These are phyloP conservation scores for Actinomortierella ambigua DNA, from an alignment of 371 early-diverging fungal genomes.

Conservation along the genomic window DNA sequence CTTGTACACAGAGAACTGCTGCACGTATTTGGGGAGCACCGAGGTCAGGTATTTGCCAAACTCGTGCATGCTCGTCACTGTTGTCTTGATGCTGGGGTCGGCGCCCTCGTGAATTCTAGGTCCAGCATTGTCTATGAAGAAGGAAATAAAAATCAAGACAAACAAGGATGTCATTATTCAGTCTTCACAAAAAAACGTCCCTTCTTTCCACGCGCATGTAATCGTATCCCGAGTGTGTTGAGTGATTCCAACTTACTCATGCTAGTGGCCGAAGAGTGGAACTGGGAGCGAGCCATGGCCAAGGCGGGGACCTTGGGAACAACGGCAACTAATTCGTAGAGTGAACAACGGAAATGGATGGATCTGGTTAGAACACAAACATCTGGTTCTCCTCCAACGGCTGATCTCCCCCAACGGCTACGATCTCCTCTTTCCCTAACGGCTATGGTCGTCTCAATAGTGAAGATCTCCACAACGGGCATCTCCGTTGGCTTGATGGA, in stretches of 20 bases:
- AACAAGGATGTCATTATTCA: constrained; percentile 1
- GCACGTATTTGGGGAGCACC: constrained; percentile 93
- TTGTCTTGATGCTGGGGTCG: constrained; percentile 38
- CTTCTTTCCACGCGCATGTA: not conserved
- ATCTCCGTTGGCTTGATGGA: too few species aligned
- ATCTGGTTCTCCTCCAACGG: not conserved
- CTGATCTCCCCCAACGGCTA: too few species aligned
- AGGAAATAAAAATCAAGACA: not conserved
- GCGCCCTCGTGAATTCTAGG: constrained; percentile 46
- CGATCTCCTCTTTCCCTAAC: too few species aligned
- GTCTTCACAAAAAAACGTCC: not conserved
- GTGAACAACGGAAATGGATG: constrained; percentile 5
- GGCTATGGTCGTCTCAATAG: too few species aligned
- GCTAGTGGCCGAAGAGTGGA: constrained; percentile 37
- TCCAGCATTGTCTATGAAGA: constrained; percentile 1
- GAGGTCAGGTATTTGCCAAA: constrained; percentile 90
- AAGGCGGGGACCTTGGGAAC: constrained; percentile 40
- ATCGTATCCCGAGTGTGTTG: not conserved
- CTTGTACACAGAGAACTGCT: constrained; percentile 97
- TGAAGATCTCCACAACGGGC: too few species aligned
- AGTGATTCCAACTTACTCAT: constrained; percentile 22
- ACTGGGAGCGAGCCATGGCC: constrained; percentile 33
- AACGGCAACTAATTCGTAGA: not conserved
- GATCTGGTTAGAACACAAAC: constrained; percentile 9
- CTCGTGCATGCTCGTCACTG: constrained; percentile 63